Evolutionary conservation across 495 filamentous ascomycete genomes (phyloP).

Genomic region (Friedmanniomyces simplex): DNA sequence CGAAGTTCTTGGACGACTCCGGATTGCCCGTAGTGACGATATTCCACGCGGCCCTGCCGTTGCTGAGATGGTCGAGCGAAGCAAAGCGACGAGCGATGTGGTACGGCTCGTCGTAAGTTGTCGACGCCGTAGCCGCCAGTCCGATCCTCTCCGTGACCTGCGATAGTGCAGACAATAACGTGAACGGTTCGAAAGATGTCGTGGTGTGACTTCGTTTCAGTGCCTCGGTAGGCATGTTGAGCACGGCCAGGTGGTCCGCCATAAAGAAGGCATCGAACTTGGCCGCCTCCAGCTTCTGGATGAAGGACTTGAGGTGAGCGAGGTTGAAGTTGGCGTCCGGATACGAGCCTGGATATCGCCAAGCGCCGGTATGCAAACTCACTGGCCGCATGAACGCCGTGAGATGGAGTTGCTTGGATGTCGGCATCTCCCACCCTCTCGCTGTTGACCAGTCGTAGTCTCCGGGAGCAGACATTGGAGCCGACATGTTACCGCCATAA

Average conservation of each 20-base stretch:
- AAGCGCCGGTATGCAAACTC: constrained; percentile 46
- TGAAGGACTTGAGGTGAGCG: constrained; percentile 7
- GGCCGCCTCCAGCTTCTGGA: constrained; percentile 37
- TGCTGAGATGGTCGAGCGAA: constrained; percentile 54
- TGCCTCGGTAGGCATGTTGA: constrained; percentile 59
- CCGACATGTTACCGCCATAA: background rate
- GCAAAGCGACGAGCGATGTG: constrained; percentile 53
- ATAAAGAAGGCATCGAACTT: constrained; percentile 56
- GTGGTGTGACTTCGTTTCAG: constrained; percentile 48
- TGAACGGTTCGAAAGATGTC: too few relatives aligned
- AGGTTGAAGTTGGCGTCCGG: constrained; percentile 52
- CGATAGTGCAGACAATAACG: constrained; percentile 12
- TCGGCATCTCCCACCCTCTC: constrained; percentile 10
- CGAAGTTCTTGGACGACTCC: constrained; percentile 51
- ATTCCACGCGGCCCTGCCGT: constrained; percentile 55
- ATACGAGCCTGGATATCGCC: constrained; percentile 46
- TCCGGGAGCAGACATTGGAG: background rate
- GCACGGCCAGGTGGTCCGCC: constrained; percentile 48
- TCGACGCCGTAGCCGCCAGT: constrained; percentile 52
- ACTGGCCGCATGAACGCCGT: constrained; percentile 53
- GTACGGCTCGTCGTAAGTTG: constrained; percentile 57
- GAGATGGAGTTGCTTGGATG: constrained; percentile 38
- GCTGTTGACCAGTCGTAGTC: background rate
- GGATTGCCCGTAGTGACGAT: constrained; percentile 57
- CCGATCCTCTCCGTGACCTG: constrained; percentile 45